These are phyloP conservation scores for Silene noctiflora DNA, from an alignment of 179 eudicot species.

Conservation along the genomic window DNA sequence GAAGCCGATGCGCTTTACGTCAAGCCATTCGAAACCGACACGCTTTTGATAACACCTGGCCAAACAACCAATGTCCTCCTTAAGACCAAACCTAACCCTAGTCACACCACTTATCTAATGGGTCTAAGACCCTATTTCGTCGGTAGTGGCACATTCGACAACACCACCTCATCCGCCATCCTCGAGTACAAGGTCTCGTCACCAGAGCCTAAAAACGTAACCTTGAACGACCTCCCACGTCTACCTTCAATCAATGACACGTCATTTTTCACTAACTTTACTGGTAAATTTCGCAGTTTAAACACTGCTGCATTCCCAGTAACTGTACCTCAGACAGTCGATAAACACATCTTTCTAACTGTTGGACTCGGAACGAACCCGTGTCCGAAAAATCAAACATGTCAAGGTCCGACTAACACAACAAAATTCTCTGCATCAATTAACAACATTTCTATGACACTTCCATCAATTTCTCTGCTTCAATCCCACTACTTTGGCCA, in stretches of 20 bases:
- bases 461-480: slow-evolving; percentile 55
- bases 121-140: slow-evolving; percentile 59
- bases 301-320: slow-evolving; percentile 47
- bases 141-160: slow-evolving; percentile 66
- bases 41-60: slow-evolving; percentile 51
- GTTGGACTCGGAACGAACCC: slow-evolving; percentile 62
- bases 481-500: slow-evolving; percentile 40
- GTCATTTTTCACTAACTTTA: slow-evolving; percentile 46
- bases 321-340: slow-evolving; percentile 49
- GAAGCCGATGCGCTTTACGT: slow-evolving; percentile 58
- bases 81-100: slow-evolving; percentile 40
- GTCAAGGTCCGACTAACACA: slow-evolving; percentile 64
- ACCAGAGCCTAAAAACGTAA: slow-evolving; percentile 1
- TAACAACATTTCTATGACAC: slow-evolving; percentile 57
- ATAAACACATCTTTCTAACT: slow-evolving; percentile 51
- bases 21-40: slow-evolving; percentile 51
- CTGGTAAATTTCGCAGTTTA: slow-evolving; percentile 44
- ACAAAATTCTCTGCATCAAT: slow-evolving; percentile 63
- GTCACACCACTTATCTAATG: slow-evolving; percentile 50
- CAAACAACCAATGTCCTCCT: slow-evolving; percentile 76
- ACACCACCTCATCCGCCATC: slow-evolving; percentile 58
- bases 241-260: slow-evolving; percentile 64
- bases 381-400: slow-evolving; percentile 61
- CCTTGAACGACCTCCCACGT: slow-evolving; percentile 35
- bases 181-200: slow-evolving; percentile 40